Evolutionary conservation across 2,329 filamentous ascomycete genomes (phyloP).

Genomic region (Nemania sp.): DNA sequence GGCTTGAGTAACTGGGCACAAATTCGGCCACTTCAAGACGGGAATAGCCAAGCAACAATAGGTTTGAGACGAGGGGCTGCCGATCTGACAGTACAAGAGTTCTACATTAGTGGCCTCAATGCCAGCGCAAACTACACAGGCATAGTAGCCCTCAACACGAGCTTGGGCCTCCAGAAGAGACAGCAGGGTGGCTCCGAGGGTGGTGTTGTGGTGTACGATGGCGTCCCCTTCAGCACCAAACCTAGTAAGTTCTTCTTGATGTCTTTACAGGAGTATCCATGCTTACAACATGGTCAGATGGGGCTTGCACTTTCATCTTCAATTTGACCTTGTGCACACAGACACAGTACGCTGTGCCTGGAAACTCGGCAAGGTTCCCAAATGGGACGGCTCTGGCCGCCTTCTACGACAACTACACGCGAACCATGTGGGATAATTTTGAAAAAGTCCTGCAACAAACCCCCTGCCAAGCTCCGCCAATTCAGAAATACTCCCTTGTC

Average conservation of each 20-base stretch:
- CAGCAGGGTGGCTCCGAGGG: conserved; percentile 62
- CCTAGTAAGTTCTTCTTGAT: conserved; percentile 56
- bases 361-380: conserved; percentile 68
- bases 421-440: conserved; percentile 74
- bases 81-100: conserved; percentile 80
- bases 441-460: conserved; percentile 80
- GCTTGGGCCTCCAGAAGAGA: conserved; percentile 50
- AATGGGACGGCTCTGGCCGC: conserved; percentile 64
- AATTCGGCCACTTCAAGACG: conserved; percentile 61
- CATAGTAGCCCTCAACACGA: conserved; percentile 66
- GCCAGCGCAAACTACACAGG: conserved; percentile 72
- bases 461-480: conserved; percentile 76
- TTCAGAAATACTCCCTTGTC: conserved; percentile 80
- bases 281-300: conserved; percentile 24
- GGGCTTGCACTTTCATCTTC: conserved; percentile 77
- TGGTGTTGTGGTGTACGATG: conserved; percentile 73
- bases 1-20: conserved; percentile 71
- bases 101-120: conserved; percentile 79
- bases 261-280: not conserved
- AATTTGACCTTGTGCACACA: conserved; percentile 88
- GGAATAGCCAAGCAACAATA: conserved; percentile 53
- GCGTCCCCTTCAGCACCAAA: conserved; percentile 78
- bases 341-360: conserved; percentile 88
- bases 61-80: conserved; percentile 72
- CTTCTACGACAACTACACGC: conserved; percentile 80